These are phyloP conservation scores for Leccinum fibrillosum DNA, from an alignment of 768 basidiomycete species.

Conservation along the genomic window DNA sequence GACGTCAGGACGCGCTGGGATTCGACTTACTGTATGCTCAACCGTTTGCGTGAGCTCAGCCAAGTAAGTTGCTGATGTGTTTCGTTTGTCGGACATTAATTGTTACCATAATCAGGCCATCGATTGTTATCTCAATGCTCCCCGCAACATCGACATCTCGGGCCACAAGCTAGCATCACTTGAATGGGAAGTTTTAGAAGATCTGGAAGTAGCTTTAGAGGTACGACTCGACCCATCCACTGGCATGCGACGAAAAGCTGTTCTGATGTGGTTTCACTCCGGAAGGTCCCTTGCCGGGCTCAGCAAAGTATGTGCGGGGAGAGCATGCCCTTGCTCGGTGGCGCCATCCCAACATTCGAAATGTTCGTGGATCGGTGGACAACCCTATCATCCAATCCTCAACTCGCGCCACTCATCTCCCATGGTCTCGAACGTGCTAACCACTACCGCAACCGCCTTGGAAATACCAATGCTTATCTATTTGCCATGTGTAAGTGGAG, in stretches of 20 bases:
- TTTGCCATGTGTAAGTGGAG: constrained; percentile 4
- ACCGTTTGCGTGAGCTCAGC: neutral
- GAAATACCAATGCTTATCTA: neutral
- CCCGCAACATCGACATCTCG: neutral
- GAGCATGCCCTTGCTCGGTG: neutral
- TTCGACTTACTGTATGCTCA: constrained; percentile 30
- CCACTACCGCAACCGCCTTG: neutral
- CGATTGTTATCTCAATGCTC: neutral
- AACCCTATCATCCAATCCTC: neutral
- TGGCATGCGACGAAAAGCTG: too few species aligned
- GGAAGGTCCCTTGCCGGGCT: neutral
- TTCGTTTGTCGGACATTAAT: neutral
- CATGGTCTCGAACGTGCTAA: neutral
- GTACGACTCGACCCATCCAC: neutral
- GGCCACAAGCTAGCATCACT: neutral
- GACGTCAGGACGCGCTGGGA: too few species aligned
- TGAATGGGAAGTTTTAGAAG: constrained; percentile 6
- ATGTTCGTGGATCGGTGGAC: neutral
- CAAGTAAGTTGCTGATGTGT: neutral
- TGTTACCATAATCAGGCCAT: neutral
- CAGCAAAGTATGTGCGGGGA: constrained; percentile 6
- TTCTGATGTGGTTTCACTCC: neutral
- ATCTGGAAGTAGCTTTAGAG: constrained; percentile 8
- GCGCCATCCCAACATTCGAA: neutral
- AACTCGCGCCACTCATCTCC: neutral